Conservation (phyloP, 164 flowering plant genomes). For the Echeveria elegans region DNA sequence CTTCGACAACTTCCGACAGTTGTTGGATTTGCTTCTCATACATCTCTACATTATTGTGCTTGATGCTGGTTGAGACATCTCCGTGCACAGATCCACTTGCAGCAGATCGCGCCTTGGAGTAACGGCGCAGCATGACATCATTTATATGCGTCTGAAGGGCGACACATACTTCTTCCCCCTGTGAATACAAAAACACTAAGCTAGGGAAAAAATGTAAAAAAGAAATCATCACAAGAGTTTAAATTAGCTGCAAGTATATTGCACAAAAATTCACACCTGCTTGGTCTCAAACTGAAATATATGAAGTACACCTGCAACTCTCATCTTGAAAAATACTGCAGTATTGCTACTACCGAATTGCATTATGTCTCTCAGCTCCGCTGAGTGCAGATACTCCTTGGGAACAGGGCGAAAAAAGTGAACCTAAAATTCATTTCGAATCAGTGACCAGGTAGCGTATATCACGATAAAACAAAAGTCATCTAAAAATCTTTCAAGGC, state of each 20-base stretch:
- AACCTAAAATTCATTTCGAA: slow-evolving; percentile 36
- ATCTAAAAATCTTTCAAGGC: slow-evolving; percentile 12
- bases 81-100: slow-evolving; percentile 59
- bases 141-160: slow-evolving; percentile 99
- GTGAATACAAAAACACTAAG: slow-evolving; percentile 9
- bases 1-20: slow-evolving; percentile 66
- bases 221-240: background rate
- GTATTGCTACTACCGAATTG: slow-evolving; percentile 99
- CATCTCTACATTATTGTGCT: slow-evolving; percentile 42
- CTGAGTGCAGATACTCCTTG: slow-evolving; percentile 95
- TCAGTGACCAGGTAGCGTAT: background rate
- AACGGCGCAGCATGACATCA: slow-evolving; percentile 96
- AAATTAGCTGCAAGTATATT: background rate
- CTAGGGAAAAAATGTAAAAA: background rate
- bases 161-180: slow-evolving; percentile 99
- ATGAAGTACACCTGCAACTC: slow-evolving; percentile 98
- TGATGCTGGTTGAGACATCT: slow-evolving; percentile 38
- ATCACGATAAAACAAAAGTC: background rate
- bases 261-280: slow-evolving; percentile 45
- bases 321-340: slow-evolving; percentile 98
- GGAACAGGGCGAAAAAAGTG: slow-evolving; percentile 99
- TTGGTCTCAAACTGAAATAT: slow-evolving; percentile 98
- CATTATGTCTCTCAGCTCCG: slow-evolving; percentile 98
- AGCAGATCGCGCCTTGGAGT: slow-evolving; percentile 83
- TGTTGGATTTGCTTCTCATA: slow-evolving; percentile 75